phyloP scores from a whole-genome alignment of 1,284 basidiomycete species.

The Filobasidium uniguttulatum region DNA sequence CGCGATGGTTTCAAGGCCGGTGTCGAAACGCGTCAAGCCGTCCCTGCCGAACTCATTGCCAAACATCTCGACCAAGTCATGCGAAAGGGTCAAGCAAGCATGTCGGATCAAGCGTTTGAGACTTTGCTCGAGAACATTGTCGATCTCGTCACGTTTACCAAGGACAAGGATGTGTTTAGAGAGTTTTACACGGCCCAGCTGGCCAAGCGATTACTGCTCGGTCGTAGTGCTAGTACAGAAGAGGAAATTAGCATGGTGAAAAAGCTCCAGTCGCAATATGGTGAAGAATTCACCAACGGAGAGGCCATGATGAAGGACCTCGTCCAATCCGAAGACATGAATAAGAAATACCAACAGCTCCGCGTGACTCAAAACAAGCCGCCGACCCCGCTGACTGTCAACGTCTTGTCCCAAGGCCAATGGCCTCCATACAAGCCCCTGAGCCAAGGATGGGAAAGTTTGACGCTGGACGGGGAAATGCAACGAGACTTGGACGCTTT shows the following conservation, averaged over 20 bases:
- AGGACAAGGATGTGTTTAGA: constrained; percentile 82
- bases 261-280: constrained; percentile 53
- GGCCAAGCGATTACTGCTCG: constrained; percentile 74
- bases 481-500: constrained; percentile 52
- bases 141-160: constrained; percentile 68
- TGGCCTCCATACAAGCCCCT: constrained; percentile 40
- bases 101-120: constrained; percentile 58
- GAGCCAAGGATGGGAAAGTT: constrained; percentile 17
- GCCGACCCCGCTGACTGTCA: constrained; percentile 38
- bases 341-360: constrained; percentile 38
- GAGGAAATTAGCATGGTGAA: constrained; percentile 79
- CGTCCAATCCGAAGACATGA: constrained; percentile 34
- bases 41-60: constrained; percentile 89
- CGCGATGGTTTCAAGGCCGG: constrained; percentile 64
- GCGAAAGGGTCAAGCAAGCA: constrained; percentile 65
- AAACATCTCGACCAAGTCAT: constrained; percentile 76
- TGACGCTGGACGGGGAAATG: constrained; percentile 43
- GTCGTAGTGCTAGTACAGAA: constrained; percentile 77
- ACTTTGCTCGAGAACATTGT: constrained; percentile 60
- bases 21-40: constrained; percentile 67
- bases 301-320: constrained; percentile 40
- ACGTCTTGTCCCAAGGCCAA: constrained; percentile 44
- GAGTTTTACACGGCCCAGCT: constrained; percentile 84
- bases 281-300: constrained; percentile 38
- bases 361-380: constrained; percentile 36